phyloP scores from a whole-genome alignment of 2,329 filamentous ascomycete genomes.

The Septoria petroselini region DNA sequence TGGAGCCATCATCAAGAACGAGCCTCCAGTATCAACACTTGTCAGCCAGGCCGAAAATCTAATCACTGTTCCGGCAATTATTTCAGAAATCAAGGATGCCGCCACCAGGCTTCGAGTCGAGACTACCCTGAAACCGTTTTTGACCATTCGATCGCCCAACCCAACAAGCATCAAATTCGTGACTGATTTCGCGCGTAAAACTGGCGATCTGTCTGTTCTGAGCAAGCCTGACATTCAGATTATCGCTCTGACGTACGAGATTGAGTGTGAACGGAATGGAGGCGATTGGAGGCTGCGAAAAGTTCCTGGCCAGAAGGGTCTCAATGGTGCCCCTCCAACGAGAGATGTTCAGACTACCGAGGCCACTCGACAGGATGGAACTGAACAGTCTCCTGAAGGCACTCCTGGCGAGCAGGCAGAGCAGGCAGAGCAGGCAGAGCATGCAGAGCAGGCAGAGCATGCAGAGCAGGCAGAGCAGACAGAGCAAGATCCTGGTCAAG shows the following conservation, averaged over 20 bases:
- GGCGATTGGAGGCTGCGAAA: conserved; percentile 82
- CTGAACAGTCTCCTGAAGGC: conserved; percentile 2
- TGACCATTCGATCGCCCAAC: conserved; percentile 70
- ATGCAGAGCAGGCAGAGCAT: too few species aligned
- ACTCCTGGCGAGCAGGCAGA: conserved; percentile 3
- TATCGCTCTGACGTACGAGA: conserved; percentile 84
- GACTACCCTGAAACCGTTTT: conserved; percentile 78
- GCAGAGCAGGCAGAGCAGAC: not conserved
- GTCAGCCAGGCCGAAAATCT: conserved; percentile 72
- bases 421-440: not conserved
- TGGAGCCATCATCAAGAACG: conserved; percentile 89
- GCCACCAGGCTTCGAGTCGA: conserved; percentile 77
- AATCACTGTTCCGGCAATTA: conserved; percentile 79
- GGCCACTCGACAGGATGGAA: conserved; percentile 2
- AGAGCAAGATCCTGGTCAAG: too few species aligned
- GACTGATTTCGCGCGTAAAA: conserved; percentile 79
- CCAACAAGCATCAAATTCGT: conserved; percentile 76
- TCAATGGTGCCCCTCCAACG: conserved; percentile 66
- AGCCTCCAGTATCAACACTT: conserved; percentile 78
- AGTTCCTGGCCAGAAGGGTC: conserved; percentile 71
- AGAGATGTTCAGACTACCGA: conserved; percentile 29
- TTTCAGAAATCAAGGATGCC: conserved; percentile 82
- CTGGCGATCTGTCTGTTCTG: conserved; percentile 82
- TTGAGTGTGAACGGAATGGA: conserved; percentile 89
- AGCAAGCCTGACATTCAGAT: conserved; percentile 87